Base-by-base conservation (phyloP, 306 rosid species). In the Lathyrus sativus region DNA sequence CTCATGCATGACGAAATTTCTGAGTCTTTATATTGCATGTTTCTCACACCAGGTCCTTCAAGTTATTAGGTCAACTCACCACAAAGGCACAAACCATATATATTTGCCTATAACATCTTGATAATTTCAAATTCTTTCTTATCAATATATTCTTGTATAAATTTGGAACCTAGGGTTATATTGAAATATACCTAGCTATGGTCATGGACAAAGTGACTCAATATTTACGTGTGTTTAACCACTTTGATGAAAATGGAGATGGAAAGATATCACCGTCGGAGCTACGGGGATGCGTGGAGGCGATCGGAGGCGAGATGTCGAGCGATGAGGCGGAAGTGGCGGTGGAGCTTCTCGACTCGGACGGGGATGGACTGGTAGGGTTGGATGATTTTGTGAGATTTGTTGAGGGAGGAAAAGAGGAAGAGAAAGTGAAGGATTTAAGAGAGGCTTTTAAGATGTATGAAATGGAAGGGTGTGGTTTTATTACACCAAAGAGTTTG, bases 401-500 rank as follows among this genome's bases (percentile, higher is more conserved):
- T 31, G 67, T 85, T n/a, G 96, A 90, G 39, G 95, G 68, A 59
- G 89, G 84, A 3, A 39, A 73, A 13, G 91, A 86, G 56, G 91
- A 90, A 70, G 91, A 19, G 22, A 90, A 82, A 50, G 75, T 82
- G 70, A 76, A 24, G 2, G 85, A 82, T 57, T 59, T 87, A 72
- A 82, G 17, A 67, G 95, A 82, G 55, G 91, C 95, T 14, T 90
- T 90, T 73, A 82, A 81, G 71, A 87, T 87, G 89, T 90, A 85
- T 64, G 96, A 80, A 48, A 80, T 82, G 91, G 95, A 90, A 0
- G 87, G 87, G 0, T 12, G 79, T 74, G 89, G 82, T 4, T 78
- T 79, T 18, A 90, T 90, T 11, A 87, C 95, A 1, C 85, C 95
- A 1, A 82, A 83, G 60, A 84, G 95, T 66, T 80, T 90, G 1